A percentile compares a stretch with the other conserved stretches of the same genome.
Conservation (phyloP, 225 moss, liverwort and hornwort species). For the Sphagnum tenellum region DNA sequence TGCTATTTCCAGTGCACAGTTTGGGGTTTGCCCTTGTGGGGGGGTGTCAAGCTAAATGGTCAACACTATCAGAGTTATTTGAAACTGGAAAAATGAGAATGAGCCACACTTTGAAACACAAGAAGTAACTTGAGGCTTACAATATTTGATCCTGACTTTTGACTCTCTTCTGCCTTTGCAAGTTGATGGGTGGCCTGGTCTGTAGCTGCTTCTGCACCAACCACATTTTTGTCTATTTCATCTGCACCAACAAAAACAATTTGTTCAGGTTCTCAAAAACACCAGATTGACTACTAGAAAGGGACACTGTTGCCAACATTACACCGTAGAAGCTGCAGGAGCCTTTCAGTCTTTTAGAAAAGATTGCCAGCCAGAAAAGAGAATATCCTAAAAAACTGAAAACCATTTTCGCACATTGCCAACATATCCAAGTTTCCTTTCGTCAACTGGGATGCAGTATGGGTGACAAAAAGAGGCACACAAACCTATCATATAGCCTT, state of each 20-base stretch:
- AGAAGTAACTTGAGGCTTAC: constrained; percentile 8
- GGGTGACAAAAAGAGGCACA: background rate
- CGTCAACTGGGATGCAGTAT: too few species aligned
- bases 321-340: background rate
- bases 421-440: too few species aligned
- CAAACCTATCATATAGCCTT: constrained; percentile 57
- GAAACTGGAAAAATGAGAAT: too few species aligned
- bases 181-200: constrained; percentile 50
- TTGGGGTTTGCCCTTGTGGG: too few species aligned
- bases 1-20: too few species aligned
- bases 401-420: too few species aligned
- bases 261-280: too few species aligned
- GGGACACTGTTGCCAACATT: background rate
- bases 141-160: constrained; percentile 48
- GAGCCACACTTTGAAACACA: too few species aligned
- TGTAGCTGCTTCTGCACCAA: constrained; percentile 42
- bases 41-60: too few species aligned
- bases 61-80: too few species aligned
- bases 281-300: too few species aligned
- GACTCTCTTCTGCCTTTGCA: constrained; percentile 34
- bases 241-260: constrained; percentile 15
- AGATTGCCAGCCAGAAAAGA: background rate
- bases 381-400: too few species aligned
- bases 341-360: background rate
- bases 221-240: constrained; percentile 42